A percentile compares a stretch with the other conserved stretches of the same genome.
phyloP scores from a whole-genome alignment of 2,329 filamentous ascomycete genomes.

The Pseudofabraea citricarpa region DNA sequence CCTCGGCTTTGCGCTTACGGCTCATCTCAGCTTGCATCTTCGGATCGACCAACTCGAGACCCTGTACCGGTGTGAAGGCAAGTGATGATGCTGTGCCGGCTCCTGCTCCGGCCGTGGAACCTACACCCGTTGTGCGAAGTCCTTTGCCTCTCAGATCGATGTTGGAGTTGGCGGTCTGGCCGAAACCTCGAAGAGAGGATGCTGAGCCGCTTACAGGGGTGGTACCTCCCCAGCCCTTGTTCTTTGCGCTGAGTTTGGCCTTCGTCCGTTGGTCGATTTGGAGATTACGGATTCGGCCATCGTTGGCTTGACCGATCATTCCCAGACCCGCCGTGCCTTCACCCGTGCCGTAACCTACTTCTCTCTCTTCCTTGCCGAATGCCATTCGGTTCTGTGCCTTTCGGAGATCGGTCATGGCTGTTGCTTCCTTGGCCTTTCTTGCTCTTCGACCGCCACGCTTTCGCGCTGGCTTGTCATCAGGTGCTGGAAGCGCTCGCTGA shows the following conservation, averaged over 20 bases:
- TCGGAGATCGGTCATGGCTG: conserved; percentile 92
- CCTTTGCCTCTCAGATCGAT: conserved; percentile 67
- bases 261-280: conserved; percentile 92
- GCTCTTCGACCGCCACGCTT: conserved; percentile 90
- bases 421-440: conserved; percentile 92
- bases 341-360: conserved; percentile 84
- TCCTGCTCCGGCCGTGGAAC: conserved; percentile 57
- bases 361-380: conserved; percentile 92
- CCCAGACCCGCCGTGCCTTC: conserved; percentile 84
- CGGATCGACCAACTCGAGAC: conserved; percentile 90
- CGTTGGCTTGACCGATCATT: conserved; percentile 88
- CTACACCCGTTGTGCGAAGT: conserved; percentile 79
- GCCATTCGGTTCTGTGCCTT: conserved; percentile 96
- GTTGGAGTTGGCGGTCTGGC: conserved; percentile 54
- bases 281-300: conserved; percentile 80
- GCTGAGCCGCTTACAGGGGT: conserved; percentile 62
- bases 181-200: conserved; percentile 79
- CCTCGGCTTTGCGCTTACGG: conserved; percentile 87
- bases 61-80: conserved; percentile 91
- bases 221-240: conserved; percentile 84
- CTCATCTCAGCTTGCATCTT: conserved; percentile 84
- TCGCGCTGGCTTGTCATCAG: conserved; percentile 89
- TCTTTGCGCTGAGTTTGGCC: conserved; percentile 90
- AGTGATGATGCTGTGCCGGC: conserved; percentile 79
- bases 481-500: conserved; percentile 78